These are phyloP conservation scores for Diaporthe vexans DNA, from an alignment of 2,329 filamentous ascomycete species.

Conservation along the genomic window DNA sequence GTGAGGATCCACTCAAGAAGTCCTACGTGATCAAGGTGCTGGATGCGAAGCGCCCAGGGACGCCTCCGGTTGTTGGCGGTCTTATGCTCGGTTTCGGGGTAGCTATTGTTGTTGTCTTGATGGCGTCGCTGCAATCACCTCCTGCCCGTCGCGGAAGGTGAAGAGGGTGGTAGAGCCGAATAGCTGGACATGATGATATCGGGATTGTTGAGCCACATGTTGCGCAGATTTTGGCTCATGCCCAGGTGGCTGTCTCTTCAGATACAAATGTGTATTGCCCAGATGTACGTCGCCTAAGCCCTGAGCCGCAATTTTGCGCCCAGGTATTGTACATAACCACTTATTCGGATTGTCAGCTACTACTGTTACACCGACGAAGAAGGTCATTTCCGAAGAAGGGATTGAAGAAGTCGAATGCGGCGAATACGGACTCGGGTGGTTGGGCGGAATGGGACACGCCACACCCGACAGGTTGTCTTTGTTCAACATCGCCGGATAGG, in stretches of 20 bases:
- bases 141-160: neutral
- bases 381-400: fast-evolving
- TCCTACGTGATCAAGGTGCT: too few species aligned
- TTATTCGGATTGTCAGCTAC: neutral
- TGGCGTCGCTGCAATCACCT: neutral
- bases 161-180: neutral
- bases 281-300: neutral
- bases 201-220: too few species aligned
- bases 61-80: too few species aligned
- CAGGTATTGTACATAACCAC: neutral
- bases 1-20: too few species aligned
- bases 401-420: neutral
- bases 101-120: neutral
- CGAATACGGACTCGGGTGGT: neutral
- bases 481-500: neutral
- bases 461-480: neutral
- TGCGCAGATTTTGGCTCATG: neutral
- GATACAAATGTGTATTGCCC: too few species aligned
- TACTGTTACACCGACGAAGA: too few species aligned
- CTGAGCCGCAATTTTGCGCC: neutral
- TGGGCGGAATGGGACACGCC: neutral
- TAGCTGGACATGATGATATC: neutral
- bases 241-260: too few species aligned
- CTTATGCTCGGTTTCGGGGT: neutral
- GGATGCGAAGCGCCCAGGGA: too few species aligned